phyloP scores from a whole-genome alignment of 176 grass and related monocot species.

The Puccinellia tenuiflora region DNA sequence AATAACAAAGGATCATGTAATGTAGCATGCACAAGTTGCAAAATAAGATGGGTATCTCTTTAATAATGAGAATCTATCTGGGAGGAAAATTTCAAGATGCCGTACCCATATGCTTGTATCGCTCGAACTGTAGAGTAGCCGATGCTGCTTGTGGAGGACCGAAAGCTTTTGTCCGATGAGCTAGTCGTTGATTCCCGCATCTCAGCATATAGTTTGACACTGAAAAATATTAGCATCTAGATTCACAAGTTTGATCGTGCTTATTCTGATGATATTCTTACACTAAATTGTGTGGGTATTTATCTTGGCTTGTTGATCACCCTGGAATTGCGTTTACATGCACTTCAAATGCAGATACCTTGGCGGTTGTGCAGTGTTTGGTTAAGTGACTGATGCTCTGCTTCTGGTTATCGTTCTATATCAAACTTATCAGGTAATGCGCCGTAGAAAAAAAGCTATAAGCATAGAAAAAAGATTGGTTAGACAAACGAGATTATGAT shows the following conservation, averaged over 20 bases:
- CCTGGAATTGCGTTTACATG: neutral
- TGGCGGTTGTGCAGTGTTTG: neutral
- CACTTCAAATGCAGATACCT: neutral
- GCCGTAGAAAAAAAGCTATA: no score
- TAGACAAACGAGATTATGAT: no score
- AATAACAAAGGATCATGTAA: neutral
- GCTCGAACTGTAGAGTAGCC: neutral
- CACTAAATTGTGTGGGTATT: neutral
- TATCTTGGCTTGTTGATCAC: neutral
- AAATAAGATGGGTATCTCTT: neutral
- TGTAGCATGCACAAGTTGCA: slow-evolving; percentile 9
- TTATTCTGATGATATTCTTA: neutral
- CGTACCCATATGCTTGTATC: slow-evolving; percentile 15
- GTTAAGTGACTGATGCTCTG: neutral
- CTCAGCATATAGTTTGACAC: neutral
- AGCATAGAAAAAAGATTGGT: no score
- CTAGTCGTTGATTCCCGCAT: neutral
- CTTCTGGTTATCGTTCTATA: neutral
- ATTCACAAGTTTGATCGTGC: neutral
- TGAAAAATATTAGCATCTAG: neutral
- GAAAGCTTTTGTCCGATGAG: neutral
- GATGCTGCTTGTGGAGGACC: neutral
- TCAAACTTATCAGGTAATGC: neutral
- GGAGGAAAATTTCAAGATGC: neutral
- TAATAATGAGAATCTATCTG: slow-evolving; percentile 21